Base-by-base conservation (phyloP, 75 land plant species). In the Pinus albicaulis region DNA sequence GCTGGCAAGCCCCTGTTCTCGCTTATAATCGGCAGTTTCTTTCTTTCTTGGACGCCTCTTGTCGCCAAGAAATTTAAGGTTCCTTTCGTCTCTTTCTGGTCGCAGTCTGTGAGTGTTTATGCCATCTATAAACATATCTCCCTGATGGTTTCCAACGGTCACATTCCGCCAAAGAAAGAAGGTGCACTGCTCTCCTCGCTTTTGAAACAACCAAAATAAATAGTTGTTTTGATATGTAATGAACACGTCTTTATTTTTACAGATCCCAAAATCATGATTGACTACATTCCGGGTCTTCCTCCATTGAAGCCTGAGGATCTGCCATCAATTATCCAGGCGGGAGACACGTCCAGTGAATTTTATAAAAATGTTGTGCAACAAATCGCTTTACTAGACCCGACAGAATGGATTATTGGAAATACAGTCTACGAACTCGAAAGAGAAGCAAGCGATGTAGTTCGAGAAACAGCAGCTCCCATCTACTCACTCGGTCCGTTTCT, bases 101-200 rank as follows among this genome's bases (percentile, higher is more conserved):
- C 59, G 59, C 17, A 16, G 59, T 36, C 83, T 68, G 72, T 56
- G 25, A 78, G 79, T 2, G 82, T 80, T 17, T 26, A 71, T 58
- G 57, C 56, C 56, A 68, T 85, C 5, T 85, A 78, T 36, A 71
- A 65, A 24, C 59, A 74, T 23, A 52, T 17, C n/a, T 57, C 59
- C 19, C 0, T 57, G n/a, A 57, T 57, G 1, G 20, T 20, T 57
- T 17, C 19, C 16, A 57, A 57, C 0, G 59, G 17, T 19, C n/a
- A 57, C 59, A 11, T 57, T 57, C 59, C 20, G n/a, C 59, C 59
- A 0, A 57, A 57, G 19, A 57, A 57, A 5, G 19, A 57, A 57
- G 59, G 59, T 15, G 5, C 20, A 57, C 17, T 57, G 15, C 16
- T 57, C 59, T 57, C 44, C 7, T 41, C 44, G 0, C 44, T 41